These are phyloP conservation scores for Chaetomium globosum DNA, from an alignment of 2,329 filamentous ascomycete species.

Conservation along the genomic window DNA sequence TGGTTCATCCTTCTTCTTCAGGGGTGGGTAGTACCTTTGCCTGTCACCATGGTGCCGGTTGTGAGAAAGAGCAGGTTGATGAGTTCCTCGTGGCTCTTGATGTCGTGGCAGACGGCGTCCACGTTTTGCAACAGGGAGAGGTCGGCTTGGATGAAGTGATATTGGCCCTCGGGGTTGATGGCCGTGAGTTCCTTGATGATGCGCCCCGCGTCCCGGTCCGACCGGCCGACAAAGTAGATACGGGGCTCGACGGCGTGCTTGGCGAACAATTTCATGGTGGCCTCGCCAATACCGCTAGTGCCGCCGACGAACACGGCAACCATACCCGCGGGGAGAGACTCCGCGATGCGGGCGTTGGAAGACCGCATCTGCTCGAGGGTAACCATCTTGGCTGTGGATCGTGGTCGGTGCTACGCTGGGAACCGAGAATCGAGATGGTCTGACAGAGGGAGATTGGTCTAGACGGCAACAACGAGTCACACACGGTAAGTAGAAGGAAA, in stretches of 20 bases:
- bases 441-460: neutral
- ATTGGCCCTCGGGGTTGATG: constrained; percentile 49
- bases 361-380: constrained; percentile 38
- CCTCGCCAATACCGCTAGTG: constrained; percentile 44
- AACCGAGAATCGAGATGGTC: neutral
- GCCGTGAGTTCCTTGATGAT: constrained; percentile 47
- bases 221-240: constrained; percentile 57
- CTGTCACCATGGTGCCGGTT: constrained; percentile 43
- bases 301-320: constrained; percentile 57
- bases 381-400: constrained; percentile 27
- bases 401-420: neutral
- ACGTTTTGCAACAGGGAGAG: constrained; percentile 55
- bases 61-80: constrained; percentile 54
- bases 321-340: constrained; percentile 38
- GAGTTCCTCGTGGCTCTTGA: constrained; percentile 48
- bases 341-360: constrained; percentile 45
- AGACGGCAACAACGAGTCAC: neutral
- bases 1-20: neutral
- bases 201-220: constrained; percentile 42
- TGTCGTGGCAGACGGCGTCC: constrained; percentile 51
- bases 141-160: constrained; percentile 54
- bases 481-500: neutral
- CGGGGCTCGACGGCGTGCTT: constrained; percentile 46
- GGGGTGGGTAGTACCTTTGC: constrained; percentile 31
- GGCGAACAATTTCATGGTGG: constrained; percentile 51